Base-by-base conservation (phyloP, 148 eudicot species). In the Suaeda aralocaspica region DNA sequence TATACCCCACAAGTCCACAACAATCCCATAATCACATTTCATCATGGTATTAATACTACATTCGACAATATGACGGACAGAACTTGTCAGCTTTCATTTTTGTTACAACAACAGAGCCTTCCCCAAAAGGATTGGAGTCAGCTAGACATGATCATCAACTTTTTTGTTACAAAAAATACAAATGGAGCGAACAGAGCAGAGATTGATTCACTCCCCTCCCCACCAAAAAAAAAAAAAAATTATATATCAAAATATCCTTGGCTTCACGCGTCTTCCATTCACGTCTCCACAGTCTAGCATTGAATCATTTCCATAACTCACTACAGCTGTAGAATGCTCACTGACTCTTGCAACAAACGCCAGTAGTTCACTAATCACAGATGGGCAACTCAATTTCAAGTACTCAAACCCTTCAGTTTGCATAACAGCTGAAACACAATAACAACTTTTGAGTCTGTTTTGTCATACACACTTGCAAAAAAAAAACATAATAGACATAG, bases 401-500 rank as follows among this genome's bases (percentile, higher is more conserved):
- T 94, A 87, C 48, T 88, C 91, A 28, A 90, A 93, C 16, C 98
- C 98, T 51, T 93, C 98, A 4, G 95, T 88, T 74, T 90, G 98
- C 98, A 93, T 93, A 31, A 93, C 98, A 77, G 91, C 97, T 94
- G 91, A 68, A 84, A 68, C 69, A 59, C 18, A 51, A 68, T 28
- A 65, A 59, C 58, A 49, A 52, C 7, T 11, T 21, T 2, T 77
- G n/a, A 50, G 71, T 72, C 41, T 49, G 18, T 34, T 34, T 60
- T 25, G 34, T 7, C 0, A 2, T 5, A 6, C 24, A 59, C 31
- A 5, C 26, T 19, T 59, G 34, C 18, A 6, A 33, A 60, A 6
- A 33, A 60, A n/a, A 13, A 19, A n/a, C 22, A 15, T 7, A 59
- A 18, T 14, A 33, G 6, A 59, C n/a, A 30, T 22, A 59, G 63